Base-by-base conservation (phyloP, 345 rosid species). In the Sisymbrium altissimum region DNA sequence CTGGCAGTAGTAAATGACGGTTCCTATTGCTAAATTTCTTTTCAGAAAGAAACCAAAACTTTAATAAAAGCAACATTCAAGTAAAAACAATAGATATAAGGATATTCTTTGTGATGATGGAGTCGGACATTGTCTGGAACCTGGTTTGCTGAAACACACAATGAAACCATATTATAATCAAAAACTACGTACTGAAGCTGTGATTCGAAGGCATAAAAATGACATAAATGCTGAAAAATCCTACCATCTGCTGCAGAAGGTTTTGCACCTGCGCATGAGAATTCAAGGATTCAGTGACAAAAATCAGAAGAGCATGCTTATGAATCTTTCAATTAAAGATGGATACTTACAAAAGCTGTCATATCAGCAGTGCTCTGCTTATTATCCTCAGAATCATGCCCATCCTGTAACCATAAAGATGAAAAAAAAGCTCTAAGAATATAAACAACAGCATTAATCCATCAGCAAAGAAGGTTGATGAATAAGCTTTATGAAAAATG, bases 91-190 rank as follows among this genome's bases (percentile, higher is more conserved):
- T 7, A 68, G 46, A 50, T 25, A 27, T 23, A 90, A 91, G 98
- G 98, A 93, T 93, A 93, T 93, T 93, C 91, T 93, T 93, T 19
- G 85, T 49, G 54, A 93, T 79, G 71, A 93, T 91, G 78, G 96
- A 86, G 66, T 88, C 97, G 0, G 98, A 93, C 97, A 91, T 91
- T 46, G 93, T 84, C 80, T 91, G 98, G 83, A 93, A 91, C 79
- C 94, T 85, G 65, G 81, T 63, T 91, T 93, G 98, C 98, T 91
- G 91, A 82, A 84, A 75, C 52, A 69, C 56, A 64, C 53, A 68
- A 13, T 35, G 25, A 43, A 13, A 56, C 21, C 23, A 56, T 48
- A 40, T 3, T 25, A 27, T 30, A 29, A 50, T 66, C 70, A 45
- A 64, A 49, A 72, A 36, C 56, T 54, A 59, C 40, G 27, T 8